phyloP scores from a whole-genome alignment of 148 eudicot species.

The Rhododendron ferrugineum region DNA sequence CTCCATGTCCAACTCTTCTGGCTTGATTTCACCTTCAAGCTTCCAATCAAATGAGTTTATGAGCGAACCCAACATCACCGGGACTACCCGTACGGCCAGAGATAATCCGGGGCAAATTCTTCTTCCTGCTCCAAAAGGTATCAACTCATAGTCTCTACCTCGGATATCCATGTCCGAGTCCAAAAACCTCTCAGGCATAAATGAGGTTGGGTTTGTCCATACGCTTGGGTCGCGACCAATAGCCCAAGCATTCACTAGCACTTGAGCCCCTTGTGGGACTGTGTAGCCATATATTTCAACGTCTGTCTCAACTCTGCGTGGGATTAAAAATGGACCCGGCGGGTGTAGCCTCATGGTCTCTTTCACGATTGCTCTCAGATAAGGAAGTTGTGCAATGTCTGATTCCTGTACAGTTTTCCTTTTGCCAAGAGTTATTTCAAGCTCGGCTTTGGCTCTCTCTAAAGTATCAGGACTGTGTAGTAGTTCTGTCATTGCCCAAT shows the following conservation, averaged over 20 bases:
- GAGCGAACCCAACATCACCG: conserved; percentile 5
- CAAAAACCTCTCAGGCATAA: conserved; percentile 12
- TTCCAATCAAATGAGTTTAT: conserved; percentile 7
- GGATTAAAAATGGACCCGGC: not conserved
- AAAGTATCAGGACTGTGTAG: not conserved
- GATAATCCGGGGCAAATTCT: conserved; percentile 7
- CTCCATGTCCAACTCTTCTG: not conserved
- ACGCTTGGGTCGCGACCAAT: conserved; percentile 5
- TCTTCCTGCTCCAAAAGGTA: conserved; percentile 11
- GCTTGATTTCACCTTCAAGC: not conserved
- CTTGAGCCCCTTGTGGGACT: conserved; percentile 5
- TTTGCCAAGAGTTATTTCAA: not conserved
- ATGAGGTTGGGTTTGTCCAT: not conserved
- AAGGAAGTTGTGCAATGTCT: not conserved
- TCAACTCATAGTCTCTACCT: conserved; percentile 11
- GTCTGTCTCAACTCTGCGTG: not conserved
- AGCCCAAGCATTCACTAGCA: conserved; percentile 5
- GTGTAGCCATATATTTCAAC: not conserved
- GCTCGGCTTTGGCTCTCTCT: not conserved
- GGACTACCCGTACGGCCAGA: conserved; percentile 2
- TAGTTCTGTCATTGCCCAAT: conserved; percentile 1
- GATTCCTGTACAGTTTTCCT: not conserved
- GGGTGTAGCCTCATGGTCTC: not conserved
- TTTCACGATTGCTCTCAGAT: not conserved
- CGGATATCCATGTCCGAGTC: conserved; percentile 4